Evolutionary conservation across 441 rosid genomes (phyloP), one percentile per base, ranked within the genome.

Genomic region (Adansonia grandidieri): DNA sequence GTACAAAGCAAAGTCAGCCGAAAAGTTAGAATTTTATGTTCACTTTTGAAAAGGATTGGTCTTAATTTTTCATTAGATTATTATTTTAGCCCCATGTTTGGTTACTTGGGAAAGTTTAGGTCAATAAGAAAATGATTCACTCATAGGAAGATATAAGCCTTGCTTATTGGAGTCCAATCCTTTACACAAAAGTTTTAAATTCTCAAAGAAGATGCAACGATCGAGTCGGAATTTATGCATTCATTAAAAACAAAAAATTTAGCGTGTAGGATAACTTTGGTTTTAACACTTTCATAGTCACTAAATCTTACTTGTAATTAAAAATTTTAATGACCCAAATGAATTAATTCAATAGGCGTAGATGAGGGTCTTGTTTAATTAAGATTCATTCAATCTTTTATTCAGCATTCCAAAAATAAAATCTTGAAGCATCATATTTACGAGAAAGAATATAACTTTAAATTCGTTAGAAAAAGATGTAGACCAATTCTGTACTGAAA

Each of bases 1-100:
- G 44, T 19, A 9, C 22, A 74, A 74, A 79, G 82, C 78, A 56
- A 79, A 20, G 20, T 6, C 54, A 14, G 50, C 28, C 20, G 56
- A 74, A 71, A 61, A 71, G 71, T 48, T 17, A 0, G 80, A 47
- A 44, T 60, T 24, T 58, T 60, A 48, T 61, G 14, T 13, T n/a
- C 50, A 44, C n/a, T 37, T 61, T 75, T 22, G 62, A 71, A 2
- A 71, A 71, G 42, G 45, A 24, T 28, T 11, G 17, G 10, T 6
- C 67, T 28, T 62, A 13, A 32, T 62, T 62, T 62, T 20, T 9
- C 44, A 32, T 63, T 32, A 9, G 6, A 22, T 22, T 9, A 10
- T 58, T 64, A 22, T 58, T 37, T 37, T n/a, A 24, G 40, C 1
- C 15, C 24, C 65, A 4, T 61, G 3, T 60, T 60, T 20, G 32